Evolutionary conservation across 352 stramenopile species (phyloP), one percentile per base, ranked within the genome.

Genomic region (Phytopythium kandeliae): DNA sequence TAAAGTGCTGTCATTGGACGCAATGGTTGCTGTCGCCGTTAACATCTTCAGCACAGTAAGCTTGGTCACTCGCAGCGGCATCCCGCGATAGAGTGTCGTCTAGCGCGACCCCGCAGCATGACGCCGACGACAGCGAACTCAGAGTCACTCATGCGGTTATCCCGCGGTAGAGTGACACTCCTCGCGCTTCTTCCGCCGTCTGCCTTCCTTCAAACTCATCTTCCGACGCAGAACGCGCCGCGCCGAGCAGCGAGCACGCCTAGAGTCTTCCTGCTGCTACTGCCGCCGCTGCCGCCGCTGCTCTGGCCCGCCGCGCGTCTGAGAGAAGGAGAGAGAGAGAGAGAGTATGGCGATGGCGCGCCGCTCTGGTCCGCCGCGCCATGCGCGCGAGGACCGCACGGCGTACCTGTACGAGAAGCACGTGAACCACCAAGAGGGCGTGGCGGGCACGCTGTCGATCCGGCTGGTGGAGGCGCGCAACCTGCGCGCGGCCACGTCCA

Each of bases 371-470:
- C 46, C 46, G 48, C 57, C 37, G 34, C 37, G 61, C 38, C 57
- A 63, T 17, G 60, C 74, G 12, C 78, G 78, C 37, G 60, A 63
- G 9, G 48, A 86, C 21, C 57, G 81, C 55, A 65, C 71, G 38
- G 56, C 80, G 50, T 92, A 81, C 44, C 64, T 89, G 47, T 89
- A 74, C 53, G 78, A 92, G 61, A 92, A 92, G 70, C 78, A 92
- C 55, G 34, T 92, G 38, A 56, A 51, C 16, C 81, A 92, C 56
- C 81, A 92, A 54, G 78, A 89, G 11, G 78, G 78, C 28, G 65
- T 89, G 31, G 81, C 78, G 3, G 81, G 81, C 19, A 82, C 70
- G 51, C 62, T 92, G 35, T 85, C 65, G 25, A 87, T 92, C 47
- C 76, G 81, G 0, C 60, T 92, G 15, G 64, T 92, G 16, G 78